Base-by-base conservation (phyloP, 345 rosid species). In the Populus pruinosa region DNA sequence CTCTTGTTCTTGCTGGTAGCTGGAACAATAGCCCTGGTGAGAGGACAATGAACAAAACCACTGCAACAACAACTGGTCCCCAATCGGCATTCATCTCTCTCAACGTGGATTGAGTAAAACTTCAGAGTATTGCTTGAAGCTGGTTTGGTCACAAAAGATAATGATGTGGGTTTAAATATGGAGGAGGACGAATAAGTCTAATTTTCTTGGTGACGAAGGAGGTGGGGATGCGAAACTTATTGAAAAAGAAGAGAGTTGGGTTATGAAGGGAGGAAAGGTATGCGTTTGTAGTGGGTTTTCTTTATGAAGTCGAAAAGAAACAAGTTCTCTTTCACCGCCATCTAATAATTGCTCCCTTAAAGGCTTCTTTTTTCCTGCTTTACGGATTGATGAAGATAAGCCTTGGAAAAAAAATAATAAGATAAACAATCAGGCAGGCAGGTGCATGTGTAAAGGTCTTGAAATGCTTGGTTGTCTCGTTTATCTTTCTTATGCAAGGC, bases 1-100 rank as follows among this genome's bases (percentile, higher is more conserved):
- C 91, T 56, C 98, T 85, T 0, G 82, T 78, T 44, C 88, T 93
- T 18, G 96, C 92, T 0, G 99, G 99, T 64, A 93, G 36, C 88
- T 95, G 99, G 82, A 95, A 91, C 77, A 95, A 75, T 76, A 95
- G 81, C 17, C 99, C 99, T 21, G 99, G 99, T 20, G 98, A 95
- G 55, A 95, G 73, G 29, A 95, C 83, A 78, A 95, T 88, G 91
- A 95, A 95, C 79, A 95, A 31, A 29, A 29, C 88, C 77, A 87
- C 96, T 0, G 97, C 90, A 4, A 93, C 88, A 2, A 89, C 71
- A 16, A 93, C 93, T 0, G 99, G 90, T 69, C 93, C 99, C 99
- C 99, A 95, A 78, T 95, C 99, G 3, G 93, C 86, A 67, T 87
- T 82, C 98, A 90, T 90, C 33, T 74, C 12, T 76, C 20, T 67